Conservation (phyloP, 2,329 filamentous ascomycete species). For the Bipolaris bicolor region DNA sequence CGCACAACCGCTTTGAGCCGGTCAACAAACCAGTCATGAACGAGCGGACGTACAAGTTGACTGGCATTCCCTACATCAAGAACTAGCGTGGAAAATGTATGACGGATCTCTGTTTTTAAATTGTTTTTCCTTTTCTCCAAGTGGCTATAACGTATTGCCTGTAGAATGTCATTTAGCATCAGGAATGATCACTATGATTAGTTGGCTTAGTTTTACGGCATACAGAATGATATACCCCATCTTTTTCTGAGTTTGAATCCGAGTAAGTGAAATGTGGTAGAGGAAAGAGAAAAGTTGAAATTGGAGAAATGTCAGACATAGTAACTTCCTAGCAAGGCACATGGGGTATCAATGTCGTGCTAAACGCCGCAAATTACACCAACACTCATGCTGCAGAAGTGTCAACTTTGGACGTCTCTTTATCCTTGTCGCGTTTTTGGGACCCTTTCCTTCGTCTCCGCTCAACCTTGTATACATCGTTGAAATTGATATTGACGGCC, state of each 20-base stretch:
- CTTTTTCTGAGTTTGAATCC: background rate
- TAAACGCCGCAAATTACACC: background rate
- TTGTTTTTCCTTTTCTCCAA: background rate
- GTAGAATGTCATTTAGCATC: no score
- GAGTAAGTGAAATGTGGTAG: no score
- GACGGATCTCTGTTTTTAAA: background rate
- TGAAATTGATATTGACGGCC: constrained; percentile 98
- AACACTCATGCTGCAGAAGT: background rate
- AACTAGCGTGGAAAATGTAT: background rate
- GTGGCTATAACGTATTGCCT: no score
- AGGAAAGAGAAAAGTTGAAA: background rate
- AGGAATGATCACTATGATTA: no score
- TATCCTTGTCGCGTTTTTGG: constrained; percentile 39
- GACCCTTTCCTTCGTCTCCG: constrained; percentile 62
- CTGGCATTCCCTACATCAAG: constrained; percentile 55
- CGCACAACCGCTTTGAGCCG: constrained; percentile 48
- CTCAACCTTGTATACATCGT: constrained; percentile 88
- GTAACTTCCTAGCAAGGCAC: constrained; percentile 15
- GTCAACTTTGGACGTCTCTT: constrained; percentile 30
- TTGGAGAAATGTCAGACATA: background rate
- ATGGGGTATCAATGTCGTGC: constrained; percentile 11
- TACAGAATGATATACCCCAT: background rate
- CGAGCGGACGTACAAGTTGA: constrained; percentile 55
- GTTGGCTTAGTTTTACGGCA: no score
- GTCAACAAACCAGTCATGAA: constrained; percentile 50